Evolutionary conservation across 148 eudicot species (phyloP).

Genomic region (Rheum nobile): DNA sequence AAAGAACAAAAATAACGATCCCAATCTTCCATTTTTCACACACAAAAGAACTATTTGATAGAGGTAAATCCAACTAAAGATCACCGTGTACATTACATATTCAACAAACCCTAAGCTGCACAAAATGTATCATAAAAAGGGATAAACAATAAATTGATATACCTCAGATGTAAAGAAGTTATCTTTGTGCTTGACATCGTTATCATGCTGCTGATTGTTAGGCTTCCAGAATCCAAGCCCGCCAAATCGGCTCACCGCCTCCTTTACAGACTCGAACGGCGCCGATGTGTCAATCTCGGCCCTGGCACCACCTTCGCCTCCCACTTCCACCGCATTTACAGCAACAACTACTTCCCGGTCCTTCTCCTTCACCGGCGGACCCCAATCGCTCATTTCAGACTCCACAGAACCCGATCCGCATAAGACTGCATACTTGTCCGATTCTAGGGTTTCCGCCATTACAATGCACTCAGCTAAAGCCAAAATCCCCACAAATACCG

Average conservation of each 20-base stretch:
- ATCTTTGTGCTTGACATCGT: not conserved
- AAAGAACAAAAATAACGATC: not conserved
- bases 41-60: not conserved
- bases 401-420: not conserved
- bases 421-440: not conserved
- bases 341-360: not conserved
- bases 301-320: constrained; percentile 15
- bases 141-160: not conserved
- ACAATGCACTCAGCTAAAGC: not conserved
- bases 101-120: not conserved
- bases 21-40: not conserved
- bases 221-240: constrained; percentile 91
- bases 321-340: not conserved
- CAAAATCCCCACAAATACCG: not conserved
- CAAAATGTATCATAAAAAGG: not conserved
- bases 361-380: constrained; percentile 5
- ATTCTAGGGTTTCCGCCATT: constrained; percentile 12
- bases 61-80: not conserved
- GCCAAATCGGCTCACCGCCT: constrained; percentile 74
- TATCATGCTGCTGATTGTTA: constrained; percentile 8
- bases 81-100: not conserved
- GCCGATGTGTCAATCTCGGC: constrained; percentile 88
- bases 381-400: not conserved
- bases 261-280: constrained; percentile 88
- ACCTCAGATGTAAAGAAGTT: not conserved